Conservation (phyloP, 179 eudicot species). For the Carnegiea gigantea region DNA sequence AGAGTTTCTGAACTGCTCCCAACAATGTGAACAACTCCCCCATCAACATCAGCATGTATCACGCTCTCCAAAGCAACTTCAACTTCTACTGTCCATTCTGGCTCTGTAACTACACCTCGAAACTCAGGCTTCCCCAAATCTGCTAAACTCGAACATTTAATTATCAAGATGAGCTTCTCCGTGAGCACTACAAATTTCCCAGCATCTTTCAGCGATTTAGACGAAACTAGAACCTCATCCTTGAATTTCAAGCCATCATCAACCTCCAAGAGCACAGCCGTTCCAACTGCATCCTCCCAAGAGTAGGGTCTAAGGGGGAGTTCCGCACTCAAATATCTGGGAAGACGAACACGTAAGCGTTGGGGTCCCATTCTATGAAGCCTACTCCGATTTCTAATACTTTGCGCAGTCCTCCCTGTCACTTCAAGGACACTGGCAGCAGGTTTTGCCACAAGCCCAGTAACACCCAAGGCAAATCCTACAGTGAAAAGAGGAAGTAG, state of each 20-base stretch:
- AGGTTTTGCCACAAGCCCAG: conserved; percentile 94
- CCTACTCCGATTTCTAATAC: conserved; percentile 89
- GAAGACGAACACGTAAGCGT: conserved; percentile 74
- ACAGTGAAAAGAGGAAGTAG: conserved; percentile 20
- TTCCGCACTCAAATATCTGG: conserved; percentile 71
- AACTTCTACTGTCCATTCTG: conserved; percentile 64
- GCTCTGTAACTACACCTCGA: conserved; percentile 74
- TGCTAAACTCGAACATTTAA: conserved; percentile 60
- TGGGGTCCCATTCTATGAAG: conserved; percentile 60
- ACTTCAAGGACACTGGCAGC: conserved; percentile 98
- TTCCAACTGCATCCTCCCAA: conserved; percentile 94
- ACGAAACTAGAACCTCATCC: conserved; percentile 60
- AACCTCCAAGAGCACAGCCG: conserved; percentile 56
- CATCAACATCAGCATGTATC: conserved; percentile 66
- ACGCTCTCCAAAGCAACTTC: conserved; percentile 71
- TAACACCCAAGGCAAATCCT: conserved; percentile 91
- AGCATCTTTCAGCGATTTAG: conserved; percentile 64
- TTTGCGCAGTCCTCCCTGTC: conserved; percentile 93
- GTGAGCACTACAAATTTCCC: conserved; percentile 67
- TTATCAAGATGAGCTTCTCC: conserved; percentile 54
- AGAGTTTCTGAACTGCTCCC: conserved; percentile 69
- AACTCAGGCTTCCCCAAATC: conserved; percentile 61
- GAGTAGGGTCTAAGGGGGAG: conserved; percentile 74
- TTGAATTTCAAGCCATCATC: conserved; percentile 51
- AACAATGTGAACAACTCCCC: conserved; percentile 67